Evolutionary conservation across 2,329 filamentous ascomycete species (phyloP), one percentile per base, ranked within the genome.

Genomic region (Aspergillus ochraceoroseus): DNA sequence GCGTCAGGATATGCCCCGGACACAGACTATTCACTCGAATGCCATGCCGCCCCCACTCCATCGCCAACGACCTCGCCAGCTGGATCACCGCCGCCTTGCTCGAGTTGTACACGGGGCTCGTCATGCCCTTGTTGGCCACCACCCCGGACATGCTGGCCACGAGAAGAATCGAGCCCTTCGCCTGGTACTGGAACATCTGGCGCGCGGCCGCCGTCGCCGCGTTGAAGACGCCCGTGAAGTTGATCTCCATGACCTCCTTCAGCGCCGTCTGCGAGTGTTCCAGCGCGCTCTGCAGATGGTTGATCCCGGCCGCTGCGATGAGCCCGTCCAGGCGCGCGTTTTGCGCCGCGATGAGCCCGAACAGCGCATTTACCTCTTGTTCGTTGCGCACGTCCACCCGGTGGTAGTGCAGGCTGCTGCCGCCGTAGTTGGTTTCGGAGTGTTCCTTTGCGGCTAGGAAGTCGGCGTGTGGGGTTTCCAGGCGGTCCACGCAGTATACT

Each of bases 51-150:
- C 64, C 72, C 73, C 67, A 77, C 55, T 77, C 75, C 48, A 73
- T 73, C 0, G 75, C 71, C 18, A 77, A 58, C 7, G 65, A 72
- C 15, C 73, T 66, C 1, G 64, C 62, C 1, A 77, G 63, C 51
- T 77, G 73, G 28, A 73, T 68, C 2, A 77, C 69, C 0, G 70
- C 74, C 0, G 73, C 68, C 57, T 78, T 78, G 42, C 71, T 75
- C 0, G 71, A 65, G 52, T 76, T 77, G 59, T 78, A 78, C 0
- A 66, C 61, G 3, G 64, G 59, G 4, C 52, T 60, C 8, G 52
- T 59, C 57, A 67, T 59, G 12, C 67, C 71, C 55, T 71, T 71
- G 54, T 74, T 74, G 7, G 70, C 70, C 32, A 72, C 65, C 7
- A 68, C 52, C 0, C 70, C 73, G 42, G 68, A 72, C 70, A 76